Conservation (phyloP, 192 early-diverging fungal genomes). For the Diversispora eburnea region DNA sequence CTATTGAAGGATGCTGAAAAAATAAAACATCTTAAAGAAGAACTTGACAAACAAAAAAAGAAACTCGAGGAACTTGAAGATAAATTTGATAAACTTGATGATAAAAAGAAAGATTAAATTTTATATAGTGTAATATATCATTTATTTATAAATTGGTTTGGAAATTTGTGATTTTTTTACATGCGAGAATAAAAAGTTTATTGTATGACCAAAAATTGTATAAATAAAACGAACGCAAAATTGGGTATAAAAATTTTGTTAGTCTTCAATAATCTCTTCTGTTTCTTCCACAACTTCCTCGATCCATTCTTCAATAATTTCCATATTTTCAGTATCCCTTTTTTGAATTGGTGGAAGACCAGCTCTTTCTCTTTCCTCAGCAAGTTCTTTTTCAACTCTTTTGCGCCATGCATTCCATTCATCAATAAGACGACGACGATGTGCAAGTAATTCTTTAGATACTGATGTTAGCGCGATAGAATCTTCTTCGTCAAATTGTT, state of each 20-base stretch:
- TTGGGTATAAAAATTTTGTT: slow-evolving; percentile 29
- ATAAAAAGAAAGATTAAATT: slow-evolving; percentile 15
- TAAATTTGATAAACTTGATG: slow-evolving; percentile 32
- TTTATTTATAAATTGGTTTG: not conserved
- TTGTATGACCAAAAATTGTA: not conserved
- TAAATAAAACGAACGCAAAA: not conserved
- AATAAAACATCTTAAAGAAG: slow-evolving; percentile 36
- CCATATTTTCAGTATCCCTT: slow-evolving; percentile 62
- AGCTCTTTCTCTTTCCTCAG: slow-evolving; percentile 50
- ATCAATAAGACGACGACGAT: slow-evolving; percentile 67
- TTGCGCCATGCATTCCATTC: slow-evolving; percentile 86
- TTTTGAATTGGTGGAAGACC: slow-evolving; percentile 47
- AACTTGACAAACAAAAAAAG: slow-evolving; percentile 33
- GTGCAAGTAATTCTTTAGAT: slow-evolving; percentile 69
- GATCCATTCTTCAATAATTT: slow-evolving; percentile 79
- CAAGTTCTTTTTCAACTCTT: slow-evolving; percentile 57
- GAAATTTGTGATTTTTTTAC: not conserved
- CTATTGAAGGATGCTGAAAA: slow-evolving; percentile 37
- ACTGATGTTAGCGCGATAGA: slow-evolving; percentile 64
- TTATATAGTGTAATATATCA: not conserved
- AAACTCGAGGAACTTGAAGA: slow-evolving; percentile 31
- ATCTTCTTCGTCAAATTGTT: slow-evolving; percentile 89
- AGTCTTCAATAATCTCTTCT: slow-evolving; percentile 76
- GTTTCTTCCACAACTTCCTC: slow-evolving; percentile 84
- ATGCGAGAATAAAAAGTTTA: not conserved